Percentiles rank a stretch among this genome's conserved stretches.
These are phyloP conservation scores for Cladobotryum protrusum DNA, from an alignment of 2,329 filamentous ascomycete species.

Conservation along the genomic window DNA sequence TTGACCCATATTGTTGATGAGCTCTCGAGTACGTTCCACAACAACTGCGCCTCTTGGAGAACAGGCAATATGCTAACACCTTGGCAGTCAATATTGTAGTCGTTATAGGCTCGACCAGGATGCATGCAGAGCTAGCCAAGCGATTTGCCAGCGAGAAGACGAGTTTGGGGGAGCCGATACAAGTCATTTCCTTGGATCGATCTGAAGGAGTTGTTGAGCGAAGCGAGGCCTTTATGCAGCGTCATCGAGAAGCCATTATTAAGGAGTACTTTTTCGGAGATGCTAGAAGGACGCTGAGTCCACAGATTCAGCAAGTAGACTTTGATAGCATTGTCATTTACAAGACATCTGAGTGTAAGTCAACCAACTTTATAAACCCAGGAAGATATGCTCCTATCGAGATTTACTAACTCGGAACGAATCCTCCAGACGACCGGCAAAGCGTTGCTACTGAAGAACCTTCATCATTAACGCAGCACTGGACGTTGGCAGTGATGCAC, in stretches of 20 bases:
- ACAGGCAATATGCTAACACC: neutral
- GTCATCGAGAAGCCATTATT: slow-evolving; percentile 67
- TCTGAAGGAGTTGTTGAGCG: slow-evolving; percentile 79
- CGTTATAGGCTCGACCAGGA: slow-evolving; percentile 69
- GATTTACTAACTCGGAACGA: too few species aligned
- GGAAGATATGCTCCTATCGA: slow-evolving; percentile 16
- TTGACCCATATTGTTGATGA: slow-evolving; percentile 68
- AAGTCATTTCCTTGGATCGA: slow-evolving; percentile 72
- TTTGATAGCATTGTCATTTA: slow-evolving; percentile 71
- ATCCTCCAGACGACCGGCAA: slow-evolving; percentile 22
- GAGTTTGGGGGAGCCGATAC: slow-evolving; percentile 59
- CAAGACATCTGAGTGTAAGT: slow-evolving; percentile 55
- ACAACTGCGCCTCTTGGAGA: neutral
- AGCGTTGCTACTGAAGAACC: slow-evolving; percentile 60
- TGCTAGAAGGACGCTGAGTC: slow-evolving; percentile 67
- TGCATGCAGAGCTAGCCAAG: slow-evolving; percentile 68
- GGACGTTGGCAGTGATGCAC: slow-evolving; percentile 78
- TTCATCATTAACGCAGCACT: slow-evolving; percentile 66
- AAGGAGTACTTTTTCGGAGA: slow-evolving; percentile 94
- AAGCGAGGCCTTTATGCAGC: slow-evolving; percentile 67
- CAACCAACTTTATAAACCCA: too few species aligned
- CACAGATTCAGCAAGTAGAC: slow-evolving; percentile 78
- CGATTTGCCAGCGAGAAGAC: slow-evolving; percentile 56
- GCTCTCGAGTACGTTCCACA: slow-evolving; percentile 37
- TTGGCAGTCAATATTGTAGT: slow-evolving; percentile 69